Base-by-base conservation (phyloP, 495 filamentous ascomycete species). In the Pyrenula aspistea region DNA sequence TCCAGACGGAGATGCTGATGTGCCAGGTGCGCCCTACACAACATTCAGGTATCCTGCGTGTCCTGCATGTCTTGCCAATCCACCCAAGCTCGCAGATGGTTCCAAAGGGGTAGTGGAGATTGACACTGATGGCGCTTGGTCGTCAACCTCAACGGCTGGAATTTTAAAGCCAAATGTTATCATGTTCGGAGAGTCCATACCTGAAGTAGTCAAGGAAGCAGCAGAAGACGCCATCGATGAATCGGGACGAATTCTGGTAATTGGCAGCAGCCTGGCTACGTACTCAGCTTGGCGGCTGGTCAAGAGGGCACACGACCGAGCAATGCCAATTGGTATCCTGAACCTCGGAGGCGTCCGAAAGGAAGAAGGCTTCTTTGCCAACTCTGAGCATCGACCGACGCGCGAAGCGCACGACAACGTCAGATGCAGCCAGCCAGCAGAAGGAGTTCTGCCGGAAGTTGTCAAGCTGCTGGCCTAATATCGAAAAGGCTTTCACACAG, bases 111-210 rank as follows among this genome's bases (percentile, higher is more conserved):
- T 60, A 36, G 87, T 95, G 0, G 76, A 87, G 55, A 79, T 89
- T 4, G 92, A 96, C 59, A 56, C 59, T 0, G 91, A 96, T 58
- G 92, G 93, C 0, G 92, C 91, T 2, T 95, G 83, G 87, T 69
- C 73, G 54, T 61, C 78, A 1, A 68, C 70, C 0, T 91, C 86
- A 50, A 89, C 72, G 12, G 87, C 82, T 1, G 91, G 89, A 0
- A 80, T 98, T 15, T 63, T 98, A 49, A 97, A 98, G 65, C 93
- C 93, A 2, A 84, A 84, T 1, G 92, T 98, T 0, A 82, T 86
- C 54, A 95, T 98, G 89, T 98, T 98, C 67, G 93, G 93, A 2
- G 93, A 98, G 69, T 89, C 82, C 55, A 93, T 96, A 25, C 71
- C 78, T 2, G 63, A 66, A 1, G 55, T 63, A 2, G 83, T 90